Conservation (phyloP, 2,329 filamentous ascomycete genomes). For the Neospermospora avenae region DNA sequence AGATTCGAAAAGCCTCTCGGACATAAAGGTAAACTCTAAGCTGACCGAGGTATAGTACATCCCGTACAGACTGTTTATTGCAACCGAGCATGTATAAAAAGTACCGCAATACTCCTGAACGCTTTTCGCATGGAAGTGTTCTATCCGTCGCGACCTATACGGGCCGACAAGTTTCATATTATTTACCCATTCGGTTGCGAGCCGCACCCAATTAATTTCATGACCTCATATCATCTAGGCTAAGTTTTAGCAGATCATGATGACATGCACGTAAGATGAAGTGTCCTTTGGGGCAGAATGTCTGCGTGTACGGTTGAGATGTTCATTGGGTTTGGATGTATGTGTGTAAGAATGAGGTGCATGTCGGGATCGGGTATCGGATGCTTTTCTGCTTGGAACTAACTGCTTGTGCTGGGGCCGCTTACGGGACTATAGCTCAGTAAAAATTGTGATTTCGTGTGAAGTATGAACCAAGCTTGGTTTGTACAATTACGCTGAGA, state of each 20-base stretch:
- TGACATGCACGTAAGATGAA: neutral
- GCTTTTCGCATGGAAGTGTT: neutral
- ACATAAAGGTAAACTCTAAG: neutral
- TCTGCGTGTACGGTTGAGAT: no score
- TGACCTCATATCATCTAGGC: neutral
- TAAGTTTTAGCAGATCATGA: neutral
- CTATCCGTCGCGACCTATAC: neutral
- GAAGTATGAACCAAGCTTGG: no score
- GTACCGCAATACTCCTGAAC: neutral
- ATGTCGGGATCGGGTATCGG: neutral
- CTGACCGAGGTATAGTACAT: neutral
- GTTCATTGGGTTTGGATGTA: no score
- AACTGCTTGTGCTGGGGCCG: neutral
- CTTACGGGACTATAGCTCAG: no score
- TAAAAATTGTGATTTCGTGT: no score
- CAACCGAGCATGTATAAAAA: no score
- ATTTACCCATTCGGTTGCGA: constrained; percentile 1
- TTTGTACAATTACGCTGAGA: no score
- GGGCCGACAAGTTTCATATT: neutral
- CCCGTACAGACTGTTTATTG: no score
- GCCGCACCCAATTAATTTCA: constrained; percentile 1
- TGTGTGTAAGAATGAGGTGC: neutral
- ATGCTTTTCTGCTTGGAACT: neutral
- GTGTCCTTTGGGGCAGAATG: neutral
- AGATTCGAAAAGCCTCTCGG: neutral